Percentiles rank a stretch among this genome's conserved stretches.
phyloP scores from a whole-genome alignment of 495 filamentous ascomycete species.

The Tuber melanosporum region DNA sequence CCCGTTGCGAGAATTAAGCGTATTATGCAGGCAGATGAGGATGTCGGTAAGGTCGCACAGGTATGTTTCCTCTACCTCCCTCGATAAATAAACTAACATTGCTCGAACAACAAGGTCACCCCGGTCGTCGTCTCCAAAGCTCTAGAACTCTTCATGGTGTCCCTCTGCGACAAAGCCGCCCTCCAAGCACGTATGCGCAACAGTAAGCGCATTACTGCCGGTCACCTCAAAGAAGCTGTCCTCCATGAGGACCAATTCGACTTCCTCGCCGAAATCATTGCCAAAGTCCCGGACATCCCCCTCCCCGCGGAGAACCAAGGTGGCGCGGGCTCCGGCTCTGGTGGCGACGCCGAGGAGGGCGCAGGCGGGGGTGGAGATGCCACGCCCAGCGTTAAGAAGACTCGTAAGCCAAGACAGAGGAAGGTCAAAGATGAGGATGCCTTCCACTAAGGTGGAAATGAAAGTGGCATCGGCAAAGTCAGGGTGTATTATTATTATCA shows the following conservation, averaged over 20 bases:
- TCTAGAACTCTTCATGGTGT: conserved; percentile 94
- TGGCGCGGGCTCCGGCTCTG: conserved; percentile 13
- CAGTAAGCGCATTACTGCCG: conserved; percentile 81
- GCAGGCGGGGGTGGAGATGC: conserved; percentile 27
- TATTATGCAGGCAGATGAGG: conserved; percentile 99
- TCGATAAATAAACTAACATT: conserved; percentile 32
- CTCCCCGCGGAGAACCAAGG: conserved; percentile 11
- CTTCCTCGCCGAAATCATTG: conserved; percentile 85
- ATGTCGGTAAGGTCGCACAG: conserved; percentile 97
- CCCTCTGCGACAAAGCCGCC: conserved; percentile 78
- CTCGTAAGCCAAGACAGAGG: conserved; percentile 35
- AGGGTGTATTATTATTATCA: conserved; percentile 27
- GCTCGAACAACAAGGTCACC: conserved; percentile 38
- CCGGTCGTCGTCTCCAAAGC: conserved; percentile 56
- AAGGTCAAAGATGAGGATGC: conserved; percentile 35
- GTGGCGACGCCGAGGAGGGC: conserved; percentile 22
- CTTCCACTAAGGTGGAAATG: conserved; percentile 11
- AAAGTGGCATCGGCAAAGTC: neutral
- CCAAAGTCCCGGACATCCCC: conserved; percentile 71
- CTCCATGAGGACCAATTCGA: conserved; percentile 81
- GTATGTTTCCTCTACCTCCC: conserved; percentile 50
- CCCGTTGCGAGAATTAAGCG: conserved; percentile 97
- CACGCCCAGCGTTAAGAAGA: conserved; percentile 24
- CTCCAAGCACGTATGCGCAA: conserved; percentile 71
- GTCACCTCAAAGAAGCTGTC: conserved; percentile 85